phyloP scores from a whole-genome alignment of 441 rosid species.

The Euphorbia schlechtendalii region DNA sequence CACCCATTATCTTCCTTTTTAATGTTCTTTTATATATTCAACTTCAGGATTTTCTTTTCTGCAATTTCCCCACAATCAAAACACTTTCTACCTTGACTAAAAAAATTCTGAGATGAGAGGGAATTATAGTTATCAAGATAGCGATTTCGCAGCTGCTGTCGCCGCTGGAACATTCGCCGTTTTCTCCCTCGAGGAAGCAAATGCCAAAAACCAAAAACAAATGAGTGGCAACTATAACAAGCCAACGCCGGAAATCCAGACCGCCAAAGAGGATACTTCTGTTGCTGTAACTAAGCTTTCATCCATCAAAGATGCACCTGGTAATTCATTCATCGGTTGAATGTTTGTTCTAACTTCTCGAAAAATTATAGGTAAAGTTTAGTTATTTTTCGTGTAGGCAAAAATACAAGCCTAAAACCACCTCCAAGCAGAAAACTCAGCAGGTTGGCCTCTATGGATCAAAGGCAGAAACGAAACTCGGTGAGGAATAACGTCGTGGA shows the following conservation, averaged over 20 bases:
- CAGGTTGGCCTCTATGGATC: slow-evolving; percentile 25
- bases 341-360: no score
- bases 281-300: slow-evolving; percentile 16
- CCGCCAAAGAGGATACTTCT: slow-evolving; percentile 18
- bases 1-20: no score
- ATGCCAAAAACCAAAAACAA: slow-evolving; percentile 24
- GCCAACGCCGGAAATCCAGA: slow-evolving; percentile 23
- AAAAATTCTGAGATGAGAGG: slow-evolving; percentile 24
- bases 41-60: not conserved
- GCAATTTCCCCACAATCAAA: not conserved
- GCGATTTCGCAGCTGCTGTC: slow-evolving; percentile 49
- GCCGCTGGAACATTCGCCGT: slow-evolving; percentile 62
- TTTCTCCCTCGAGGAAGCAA: slow-evolving; percentile 35
- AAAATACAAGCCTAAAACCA: slow-evolving; percentile 21
- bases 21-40: not conserved
- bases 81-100: not conserved
- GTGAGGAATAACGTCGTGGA: slow-evolving; percentile 16
- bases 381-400: slow-evolving; percentile 26
- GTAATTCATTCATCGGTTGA: slow-evolving; percentile 21
- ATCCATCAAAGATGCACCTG: slow-evolving; percentile 32
- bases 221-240: slow-evolving; percentile 31
- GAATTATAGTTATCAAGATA: slow-evolving; percentile 26
- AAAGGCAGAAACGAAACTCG: slow-evolving; percentile 18
- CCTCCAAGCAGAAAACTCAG: slow-evolving; percentile 16
- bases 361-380: no score